These are phyloP conservation scores for Tubosaeta sp. DNA, from an alignment of 768 basidiomycete genomes.

Conservation along the genomic window DNA sequence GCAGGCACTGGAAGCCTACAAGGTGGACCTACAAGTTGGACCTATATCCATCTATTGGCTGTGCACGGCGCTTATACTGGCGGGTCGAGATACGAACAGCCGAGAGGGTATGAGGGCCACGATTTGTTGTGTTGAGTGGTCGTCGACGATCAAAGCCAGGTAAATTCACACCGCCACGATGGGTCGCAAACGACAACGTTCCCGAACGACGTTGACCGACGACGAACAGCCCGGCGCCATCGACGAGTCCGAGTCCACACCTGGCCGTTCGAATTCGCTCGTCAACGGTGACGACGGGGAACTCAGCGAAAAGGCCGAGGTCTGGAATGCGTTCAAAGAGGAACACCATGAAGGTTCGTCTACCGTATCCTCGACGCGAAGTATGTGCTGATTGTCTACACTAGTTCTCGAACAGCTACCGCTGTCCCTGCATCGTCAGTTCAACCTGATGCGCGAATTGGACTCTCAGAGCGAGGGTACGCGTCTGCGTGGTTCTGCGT, in stretches of 20 bases:
- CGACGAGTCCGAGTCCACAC: slow-evolving; percentile 11
- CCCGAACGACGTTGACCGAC: slow-evolving; percentile 34
- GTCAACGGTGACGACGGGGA: slow-evolving; percentile 8
- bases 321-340: slow-evolving; percentile 75
- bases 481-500: slow-evolving; percentile 9
- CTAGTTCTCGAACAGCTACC: slow-evolving; percentile 78
- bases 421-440: slow-evolving; percentile 66
- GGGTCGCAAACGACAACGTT: slow-evolving; percentile 46
- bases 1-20: not conserved
- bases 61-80: too few species aligned
- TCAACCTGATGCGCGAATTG: slow-evolving; percentile 65
- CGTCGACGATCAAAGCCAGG: too few species aligned
- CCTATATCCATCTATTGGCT: too few species aligned
- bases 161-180: slow-evolving; percentile 2
- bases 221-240: slow-evolving; percentile 21
- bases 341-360: slow-evolving; percentile 71
- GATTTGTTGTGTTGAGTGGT: too few species aligned
- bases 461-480: slow-evolving; percentile 62
- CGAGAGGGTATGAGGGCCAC: too few species aligned
- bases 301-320: slow-evolving; percentile 40
- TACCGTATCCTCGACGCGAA: not conserved
- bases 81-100: too few species aligned
- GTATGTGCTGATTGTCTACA: not conserved
- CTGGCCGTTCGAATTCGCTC: slow-evolving; percentile 4
- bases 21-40: not conserved